Conservation (phyloP, 2,329 filamentous ascomycete species). For the Colletotrichum neosansevieriae region DNA sequence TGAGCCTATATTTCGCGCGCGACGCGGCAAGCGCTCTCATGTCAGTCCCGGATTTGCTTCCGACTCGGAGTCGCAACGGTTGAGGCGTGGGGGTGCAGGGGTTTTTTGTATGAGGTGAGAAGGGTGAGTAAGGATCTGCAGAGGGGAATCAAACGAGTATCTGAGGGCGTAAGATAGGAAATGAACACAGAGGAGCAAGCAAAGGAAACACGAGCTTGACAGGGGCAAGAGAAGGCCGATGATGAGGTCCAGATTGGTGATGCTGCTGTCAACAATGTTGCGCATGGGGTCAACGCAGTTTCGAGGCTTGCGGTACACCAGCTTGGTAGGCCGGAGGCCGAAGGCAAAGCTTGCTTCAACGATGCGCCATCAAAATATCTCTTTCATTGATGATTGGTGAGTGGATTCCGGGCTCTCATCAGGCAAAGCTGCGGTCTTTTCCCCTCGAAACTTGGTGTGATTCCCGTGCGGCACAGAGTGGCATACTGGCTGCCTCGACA, state of each 20-base stretch:
- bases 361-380: not conserved
- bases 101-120: slow-evolving; percentile 34
- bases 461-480: not conserved
- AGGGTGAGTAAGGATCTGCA: slow-evolving; percentile 35
- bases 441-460: not conserved
- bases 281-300: too few species aligned
- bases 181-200: slow-evolving; percentile 1
- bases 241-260: not conserved
- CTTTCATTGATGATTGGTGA: not conserved
- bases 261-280: not conserved
- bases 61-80: slow-evolving; percentile 31
- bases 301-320: not conserved
- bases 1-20: slow-evolving; percentile 58
- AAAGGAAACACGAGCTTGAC: slow-evolving; percentile 16
- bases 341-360: not conserved
- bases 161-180: slow-evolving; percentile 6
- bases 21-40: slow-evolving; percentile 35
- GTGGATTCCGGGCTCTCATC: not conserved
- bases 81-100: slow-evolving; percentile 44
- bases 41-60: slow-evolving; percentile 36
- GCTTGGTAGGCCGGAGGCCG: not conserved
- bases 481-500: not conserved
- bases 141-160: slow-evolving; percentile 19
- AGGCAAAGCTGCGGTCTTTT: slow-evolving; percentile 3
- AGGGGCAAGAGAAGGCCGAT: slow-evolving; percentile 11